Evolutionary conservation across 2,329 filamentous ascomycete species (phyloP), one percentile per base, ranked within the genome.

Genomic region (Shiraia sp.): DNA sequence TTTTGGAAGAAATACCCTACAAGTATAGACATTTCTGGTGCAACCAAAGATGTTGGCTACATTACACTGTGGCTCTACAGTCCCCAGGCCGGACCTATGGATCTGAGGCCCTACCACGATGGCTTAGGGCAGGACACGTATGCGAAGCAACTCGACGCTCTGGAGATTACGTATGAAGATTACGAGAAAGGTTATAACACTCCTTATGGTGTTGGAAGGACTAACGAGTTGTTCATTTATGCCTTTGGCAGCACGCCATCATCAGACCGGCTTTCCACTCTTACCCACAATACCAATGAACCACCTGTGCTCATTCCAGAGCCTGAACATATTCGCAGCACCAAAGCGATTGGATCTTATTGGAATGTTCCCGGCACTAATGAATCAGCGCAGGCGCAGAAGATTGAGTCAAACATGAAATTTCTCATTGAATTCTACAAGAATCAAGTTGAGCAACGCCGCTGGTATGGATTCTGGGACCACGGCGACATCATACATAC

Each of bases 1-100:
- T 85, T 85, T 58, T 85, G 82, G 82, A 79, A 85, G 67, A 73
- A 78, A 12, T 83, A 81, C 48, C 82, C 82, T 0, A 80, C 79
- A 0, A 74, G 77, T 3, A 62, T 85, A 4, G 81, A 84, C 32
- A 73, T 85, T 9, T 64, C 72, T 0, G 73, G 79, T 36, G 77
- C 79, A 0, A 73, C 72, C 0, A 69, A 70, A 0, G 75, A 81
- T 32, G 56, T 62, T 2, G 80, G 79, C 0, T 68, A 73, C 4
- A 68, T 85, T 9, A 85, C 80, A 0, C 44, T 82, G 1, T 85
- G 81, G 81, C 60, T 85, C 0, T 84, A 84, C 48, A 80, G 75
- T 36, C 81, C 81, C 2, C 67, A 70, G 1, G 79, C 79, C 0
- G 72, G 73, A 22, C 79, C 80, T 0, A 65, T 84, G 36, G 81